Conservation (phyloP, 345 rosid species). For the Firmiana major region DNA sequence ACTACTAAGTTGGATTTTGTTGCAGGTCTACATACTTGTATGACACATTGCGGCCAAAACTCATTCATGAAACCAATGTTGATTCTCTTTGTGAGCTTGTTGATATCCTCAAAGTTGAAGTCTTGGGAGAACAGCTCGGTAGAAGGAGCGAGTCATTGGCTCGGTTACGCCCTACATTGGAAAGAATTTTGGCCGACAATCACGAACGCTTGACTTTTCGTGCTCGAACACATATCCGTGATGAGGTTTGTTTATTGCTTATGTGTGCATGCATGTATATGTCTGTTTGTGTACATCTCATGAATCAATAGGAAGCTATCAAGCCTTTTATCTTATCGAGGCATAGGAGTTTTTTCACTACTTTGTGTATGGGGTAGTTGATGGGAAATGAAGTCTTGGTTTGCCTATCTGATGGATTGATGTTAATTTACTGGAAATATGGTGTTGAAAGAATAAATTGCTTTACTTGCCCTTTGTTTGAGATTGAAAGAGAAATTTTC, state of each 20-base stretch:
- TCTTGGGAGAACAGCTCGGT: constrained; percentile 77
- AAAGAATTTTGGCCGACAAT: constrained; percentile 89
- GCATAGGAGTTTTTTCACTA: not conserved
- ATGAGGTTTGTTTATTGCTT: constrained; percentile 56
- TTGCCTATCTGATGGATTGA: not conserved
- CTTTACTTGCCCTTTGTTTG: not conserved
- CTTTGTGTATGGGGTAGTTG: not conserved
- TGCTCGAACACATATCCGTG: constrained; percentile 92
- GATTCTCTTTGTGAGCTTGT: constrained; percentile 95
- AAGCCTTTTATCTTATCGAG: not conserved
- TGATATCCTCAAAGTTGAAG: constrained; percentile 93
- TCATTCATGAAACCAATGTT: constrained; percentile 81
- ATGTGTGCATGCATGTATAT: not conserved
- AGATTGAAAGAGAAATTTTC: not conserved
- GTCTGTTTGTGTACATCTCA: not conserved
- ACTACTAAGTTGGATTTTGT: constrained; percentile 21
- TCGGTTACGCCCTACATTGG: constrained; percentile 79
- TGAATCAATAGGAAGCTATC: not conserved
- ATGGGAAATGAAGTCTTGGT: not conserved
- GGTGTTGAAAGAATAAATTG: not conserved
- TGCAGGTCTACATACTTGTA: constrained; percentile 85
- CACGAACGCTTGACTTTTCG: constrained; percentile 93
- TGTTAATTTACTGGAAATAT: not conserved
- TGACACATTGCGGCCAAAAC: constrained; percentile 90
- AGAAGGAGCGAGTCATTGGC: constrained; percentile 77